phyloP scores from a whole-genome alignment of 2,329 filamentous ascomycete genomes.

The Colletotrichum sp. region DNA sequence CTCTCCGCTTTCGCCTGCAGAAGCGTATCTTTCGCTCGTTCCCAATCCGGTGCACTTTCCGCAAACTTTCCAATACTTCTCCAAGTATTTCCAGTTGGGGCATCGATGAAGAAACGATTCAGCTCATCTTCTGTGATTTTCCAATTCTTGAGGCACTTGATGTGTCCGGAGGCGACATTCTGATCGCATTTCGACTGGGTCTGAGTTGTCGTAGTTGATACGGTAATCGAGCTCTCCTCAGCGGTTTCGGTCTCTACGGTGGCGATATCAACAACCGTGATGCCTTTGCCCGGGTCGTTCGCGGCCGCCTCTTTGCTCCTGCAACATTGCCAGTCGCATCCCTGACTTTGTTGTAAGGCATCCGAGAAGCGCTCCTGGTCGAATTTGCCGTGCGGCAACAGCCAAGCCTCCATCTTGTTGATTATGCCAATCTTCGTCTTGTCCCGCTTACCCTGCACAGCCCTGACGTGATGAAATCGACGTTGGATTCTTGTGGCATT shows the following conservation, averaged over 20 bases:
- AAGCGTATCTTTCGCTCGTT: not conserved
- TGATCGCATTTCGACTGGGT: not conserved
- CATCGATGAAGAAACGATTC: not conserved
- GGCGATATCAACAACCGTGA: not conserved
- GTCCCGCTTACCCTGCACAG: not conserved
- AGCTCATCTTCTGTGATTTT: not conserved
- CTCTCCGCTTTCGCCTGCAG: not conserved
- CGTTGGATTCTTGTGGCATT: not conserved
- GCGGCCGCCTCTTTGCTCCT: not conserved
- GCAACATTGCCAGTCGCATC: not conserved
- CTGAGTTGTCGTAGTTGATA: not conserved
- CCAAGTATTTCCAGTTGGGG: not conserved
- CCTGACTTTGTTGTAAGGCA: not conserved
- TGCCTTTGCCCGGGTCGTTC: fast-evolving
- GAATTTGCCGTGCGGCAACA: not conserved
- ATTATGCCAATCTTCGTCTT: not conserved
- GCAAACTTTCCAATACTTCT: not conserved
- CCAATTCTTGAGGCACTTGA: not conserved
- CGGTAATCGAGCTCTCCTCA: not conserved
- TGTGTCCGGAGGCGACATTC: not conserved
- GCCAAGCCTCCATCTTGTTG: not conserved
- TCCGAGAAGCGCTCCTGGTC: not conserved
- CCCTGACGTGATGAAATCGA: not conserved
- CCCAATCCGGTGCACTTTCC: not conserved
- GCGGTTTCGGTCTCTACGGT: too few relatives aligned